Evolutionary conservation across 2,329 filamentous ascomycete species (phyloP).

Genomic region (Malbranchea zuffiana): DNA sequence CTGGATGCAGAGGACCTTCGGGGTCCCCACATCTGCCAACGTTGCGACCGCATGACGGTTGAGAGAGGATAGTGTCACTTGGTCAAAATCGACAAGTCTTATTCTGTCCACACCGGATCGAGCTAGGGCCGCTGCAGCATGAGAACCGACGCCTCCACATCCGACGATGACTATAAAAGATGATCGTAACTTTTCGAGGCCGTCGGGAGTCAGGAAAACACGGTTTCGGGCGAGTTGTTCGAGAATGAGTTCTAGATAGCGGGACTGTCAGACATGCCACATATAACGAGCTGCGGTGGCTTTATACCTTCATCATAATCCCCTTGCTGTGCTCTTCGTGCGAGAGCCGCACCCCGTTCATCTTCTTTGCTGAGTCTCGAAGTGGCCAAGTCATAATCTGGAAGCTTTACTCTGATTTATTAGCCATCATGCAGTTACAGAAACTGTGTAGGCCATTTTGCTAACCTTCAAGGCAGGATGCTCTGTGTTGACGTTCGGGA

Average conservation of each 20-base stretch:
- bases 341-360: constrained; percentile 47
- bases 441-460: neutral
- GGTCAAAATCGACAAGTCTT: constrained; percentile 90
- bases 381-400: constrained; percentile 37
- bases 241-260: constrained; percentile 62
- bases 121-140: constrained; percentile 74
- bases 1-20: constrained; percentile 79
- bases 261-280: constrained; percentile 9
- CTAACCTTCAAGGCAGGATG: constrained; percentile 42
- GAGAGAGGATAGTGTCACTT: constrained; percentile 86
- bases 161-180: constrained; percentile 85
- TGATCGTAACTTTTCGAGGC: constrained; percentile 64
- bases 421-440: constrained; percentile 19
- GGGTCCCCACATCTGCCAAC: constrained; percentile 79
- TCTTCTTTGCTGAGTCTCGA: constrained; percentile 40
- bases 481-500: constrained; percentile 42
- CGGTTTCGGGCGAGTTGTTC: constrained; percentile 90
- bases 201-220: constrained; percentile 76
- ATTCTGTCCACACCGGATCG: constrained; percentile 82
- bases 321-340: constrained; percentile 49
- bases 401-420: constrained; percentile 37
- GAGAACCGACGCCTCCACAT: constrained; percentile 88
- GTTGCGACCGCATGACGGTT: constrained; percentile 96
- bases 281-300: neutral
- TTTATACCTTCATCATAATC: constrained; percentile 51